Percentiles rank a stretch among this genome's conserved stretches.
Evolutionary conservation across 441 rosid genomes (phyloP).

Genomic region (Theobroma grandiflorum): DNA sequence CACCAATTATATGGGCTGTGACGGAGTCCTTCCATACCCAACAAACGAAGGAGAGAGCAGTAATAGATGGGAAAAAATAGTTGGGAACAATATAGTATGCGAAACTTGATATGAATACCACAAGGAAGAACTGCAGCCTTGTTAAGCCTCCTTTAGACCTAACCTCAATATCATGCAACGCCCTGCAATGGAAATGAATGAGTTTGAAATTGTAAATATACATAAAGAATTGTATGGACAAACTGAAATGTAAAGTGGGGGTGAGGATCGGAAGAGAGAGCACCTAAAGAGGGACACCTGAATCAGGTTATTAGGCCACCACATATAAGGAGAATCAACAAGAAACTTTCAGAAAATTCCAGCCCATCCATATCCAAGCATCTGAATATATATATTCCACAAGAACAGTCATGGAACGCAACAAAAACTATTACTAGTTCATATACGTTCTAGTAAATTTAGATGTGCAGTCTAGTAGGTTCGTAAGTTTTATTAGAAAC

Average conservation of each 20-base stretch:
- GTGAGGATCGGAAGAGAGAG: background rate
- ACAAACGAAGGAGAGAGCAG: conserved; percentile 54
- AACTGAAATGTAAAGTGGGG: background rate
- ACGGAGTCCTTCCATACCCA: conserved; percentile 50
- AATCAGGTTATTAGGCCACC: conserved; percentile 65
- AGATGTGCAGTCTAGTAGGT: no score
- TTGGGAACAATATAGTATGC: conserved; percentile 50
- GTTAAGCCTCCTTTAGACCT: conserved; percentile 48
- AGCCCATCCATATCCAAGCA: conserved; percentile 62
- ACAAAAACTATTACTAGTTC: background rate
- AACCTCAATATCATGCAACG: conserved; percentile 53
- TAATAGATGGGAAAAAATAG: conserved; percentile 49
- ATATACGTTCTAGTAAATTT: no score
- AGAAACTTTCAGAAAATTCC: conserved; percentile 54
- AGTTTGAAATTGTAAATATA: background rate
- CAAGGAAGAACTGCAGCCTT: conserved; percentile 54
- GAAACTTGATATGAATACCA: conserved; percentile 49
- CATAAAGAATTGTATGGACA: background rate
- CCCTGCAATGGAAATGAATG: conserved; percentile 30
- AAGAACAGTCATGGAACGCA: background rate
- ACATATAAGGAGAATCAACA: conserved; percentile 62
- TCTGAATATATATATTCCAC: conserved; percentile 25
- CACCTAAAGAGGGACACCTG: conserved; percentile 62
- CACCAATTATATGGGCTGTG: conserved; percentile 53
- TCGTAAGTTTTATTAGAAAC: no score